Evolutionary conservation across 768 basidiomycete genomes (phyloP).

Genomic region (Lyophyllum semitale): DNA sequence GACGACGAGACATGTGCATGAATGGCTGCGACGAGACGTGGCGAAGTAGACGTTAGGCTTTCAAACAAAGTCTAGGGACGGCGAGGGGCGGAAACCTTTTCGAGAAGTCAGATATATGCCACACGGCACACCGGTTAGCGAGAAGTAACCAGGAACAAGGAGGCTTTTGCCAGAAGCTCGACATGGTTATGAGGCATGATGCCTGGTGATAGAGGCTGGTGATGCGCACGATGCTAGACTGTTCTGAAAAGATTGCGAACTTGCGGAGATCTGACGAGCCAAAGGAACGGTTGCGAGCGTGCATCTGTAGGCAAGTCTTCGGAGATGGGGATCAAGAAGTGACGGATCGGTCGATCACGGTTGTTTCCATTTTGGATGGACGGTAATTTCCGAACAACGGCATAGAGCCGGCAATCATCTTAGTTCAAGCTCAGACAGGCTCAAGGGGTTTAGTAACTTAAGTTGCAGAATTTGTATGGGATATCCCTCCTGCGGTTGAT

Average conservation of each 20-base stretch:
- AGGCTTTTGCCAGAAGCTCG: constrained; percentile 9
- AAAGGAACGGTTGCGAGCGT: neutral
- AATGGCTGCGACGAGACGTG: neutral
- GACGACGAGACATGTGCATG: constrained; percentile 30
- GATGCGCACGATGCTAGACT: constrained; percentile 2
- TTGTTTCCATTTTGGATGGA: neutral
- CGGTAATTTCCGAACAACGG: no score
- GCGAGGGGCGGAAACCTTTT: neutral
- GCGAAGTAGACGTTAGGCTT: neutral
- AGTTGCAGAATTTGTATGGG: no score
- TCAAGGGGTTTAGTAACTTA: no score
- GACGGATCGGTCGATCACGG: constrained; percentile 4
- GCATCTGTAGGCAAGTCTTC: neutral
- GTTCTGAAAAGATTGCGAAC: constrained; percentile 1
- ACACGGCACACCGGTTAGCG: constrained; percentile 11
- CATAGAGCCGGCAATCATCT: no score
- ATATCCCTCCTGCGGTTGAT: no score
- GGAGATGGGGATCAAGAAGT: no score
- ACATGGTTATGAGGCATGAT: constrained; percentile 13
- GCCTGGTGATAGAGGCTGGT: no score
- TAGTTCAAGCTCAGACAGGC: no score
- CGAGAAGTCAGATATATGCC: constrained; percentile 13
- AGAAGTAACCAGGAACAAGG: constrained; percentile 19
- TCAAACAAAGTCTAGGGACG: neutral
- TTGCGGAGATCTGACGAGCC: constrained; percentile 7